These are phyloP conservation scores for Cercospora brassicicola DNA, from an alignment of 2,329 filamentous ascomycete genomes.

Conservation along the genomic window DNA sequence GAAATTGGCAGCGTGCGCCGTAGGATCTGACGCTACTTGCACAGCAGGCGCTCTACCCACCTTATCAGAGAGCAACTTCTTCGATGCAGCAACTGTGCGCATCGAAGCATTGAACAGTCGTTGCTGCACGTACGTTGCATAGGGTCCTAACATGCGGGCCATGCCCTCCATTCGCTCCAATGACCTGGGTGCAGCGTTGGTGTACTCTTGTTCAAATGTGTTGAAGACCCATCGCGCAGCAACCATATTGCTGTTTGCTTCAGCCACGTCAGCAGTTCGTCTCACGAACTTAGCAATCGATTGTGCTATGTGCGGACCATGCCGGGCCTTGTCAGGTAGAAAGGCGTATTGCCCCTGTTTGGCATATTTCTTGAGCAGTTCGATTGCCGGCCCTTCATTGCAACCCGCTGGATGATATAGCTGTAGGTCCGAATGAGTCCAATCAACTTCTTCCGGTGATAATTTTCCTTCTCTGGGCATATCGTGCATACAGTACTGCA, in stretches of 20 bases:
- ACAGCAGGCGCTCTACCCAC: neutral
- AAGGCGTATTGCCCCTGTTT: neutral
- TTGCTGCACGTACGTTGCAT: neutral
- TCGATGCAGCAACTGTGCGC: neutral
- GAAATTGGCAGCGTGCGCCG: neutral
- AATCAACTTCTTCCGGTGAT: neutral
- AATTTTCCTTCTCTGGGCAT: neutral
- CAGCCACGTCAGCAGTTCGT: neutral
- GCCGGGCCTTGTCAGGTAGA: neutral
- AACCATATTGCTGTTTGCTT: neutral
- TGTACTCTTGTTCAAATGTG: neutral
- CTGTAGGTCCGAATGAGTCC: neutral
- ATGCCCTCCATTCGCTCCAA: neutral
- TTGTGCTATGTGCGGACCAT: neutral
- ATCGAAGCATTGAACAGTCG: neutral
- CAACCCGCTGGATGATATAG: neutral
- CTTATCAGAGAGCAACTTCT: neutral
- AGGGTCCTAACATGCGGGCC: fast-evolving
- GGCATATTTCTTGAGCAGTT: neutral
- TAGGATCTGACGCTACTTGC: neutral
- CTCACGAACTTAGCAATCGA: neutral
- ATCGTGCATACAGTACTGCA: neutral
- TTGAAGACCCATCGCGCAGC: neutral
- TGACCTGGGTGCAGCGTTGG: neutral
- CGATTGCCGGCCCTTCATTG: neutral